Base-by-base conservation (phyloP, 2,329 filamentous ascomycete genomes). In the Fusarium nelsonii region DNA sequence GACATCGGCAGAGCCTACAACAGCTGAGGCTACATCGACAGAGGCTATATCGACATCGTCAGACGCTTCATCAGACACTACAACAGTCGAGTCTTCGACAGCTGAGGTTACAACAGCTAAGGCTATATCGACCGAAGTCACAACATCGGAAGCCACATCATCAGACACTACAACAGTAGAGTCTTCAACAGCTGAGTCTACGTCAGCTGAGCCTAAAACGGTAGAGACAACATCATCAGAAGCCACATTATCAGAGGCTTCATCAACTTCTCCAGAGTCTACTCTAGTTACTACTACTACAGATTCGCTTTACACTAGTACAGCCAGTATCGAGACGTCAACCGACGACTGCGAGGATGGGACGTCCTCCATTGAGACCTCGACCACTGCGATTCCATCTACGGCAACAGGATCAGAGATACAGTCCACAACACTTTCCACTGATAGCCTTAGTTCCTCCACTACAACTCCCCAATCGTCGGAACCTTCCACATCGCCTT, bases 301-400 rank as follows among this genome's bases (percentile, higher is more conserved):
- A 5, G 20, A 50, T 11, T 50, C 8, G 4, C 5, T 4, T 2
- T 50, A 28, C 46, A 50, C 32, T 12, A 36, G 20, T 18, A 28
- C 4, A 4, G 11, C 46, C 34, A 15, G 4, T 2, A 50, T 10
- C 33, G 33, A 50, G 16, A 4, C 20, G 14, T 36, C 46, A 2
- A 50, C 33, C 2, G 46, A 50, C 4, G 46, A 50, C 20, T 49
- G 46, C 46, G 46, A 49, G 3, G 33, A 36, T 9, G 32, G 28
- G 20, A 49, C 46, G 12, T 49, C 33, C 7, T 15, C 33, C 1
- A 5, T 26, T 28, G 33, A 36, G 46, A 14, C 33, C 16, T 6
- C 46, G 1, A 15, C 6, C 15, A 23, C 16, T 37, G 15, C 1
- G 7, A 2, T 18, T 6, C 36, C 16, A 6, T 37, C 20, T 2